Percentiles rank a stretch among this genome's conserved stretches.
phyloP scores from a whole-genome alignment of 306 rosid genomes.

The Senna tora region DNA sequence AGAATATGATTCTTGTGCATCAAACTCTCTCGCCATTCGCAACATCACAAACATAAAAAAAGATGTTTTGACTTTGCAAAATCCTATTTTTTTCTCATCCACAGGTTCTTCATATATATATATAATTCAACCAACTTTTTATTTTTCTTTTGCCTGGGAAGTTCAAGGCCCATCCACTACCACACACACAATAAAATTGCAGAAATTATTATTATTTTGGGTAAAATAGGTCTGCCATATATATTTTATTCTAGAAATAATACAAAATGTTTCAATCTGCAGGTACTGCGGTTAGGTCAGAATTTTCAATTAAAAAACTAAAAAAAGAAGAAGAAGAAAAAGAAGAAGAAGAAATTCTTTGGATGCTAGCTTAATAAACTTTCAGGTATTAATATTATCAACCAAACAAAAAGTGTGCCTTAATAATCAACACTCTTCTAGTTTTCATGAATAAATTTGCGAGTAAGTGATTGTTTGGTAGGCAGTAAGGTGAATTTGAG shows the following conservation, averaged over 20 bases:
- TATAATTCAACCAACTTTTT: conserved; percentile 39
- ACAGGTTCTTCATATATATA: conserved; percentile 43
- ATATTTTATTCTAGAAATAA: conserved; percentile 48
- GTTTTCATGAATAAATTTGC: no score
- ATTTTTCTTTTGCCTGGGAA: conserved; percentile 40
- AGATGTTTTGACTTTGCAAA: conserved; percentile 50
- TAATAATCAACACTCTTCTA: no score
- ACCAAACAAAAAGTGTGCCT: no score
- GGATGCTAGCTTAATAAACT: no score
- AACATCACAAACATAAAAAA: conserved; percentile 40
- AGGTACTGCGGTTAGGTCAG: conserved; percentile 23
- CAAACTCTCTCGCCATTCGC: conserved; percentile 52
- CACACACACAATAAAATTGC: conserved; percentile 33
- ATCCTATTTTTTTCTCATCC: conserved; percentile 46
- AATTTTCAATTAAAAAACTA: conserved; percentile 4
- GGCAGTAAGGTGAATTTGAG: no score
- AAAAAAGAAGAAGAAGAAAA: no score
- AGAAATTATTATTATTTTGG: no score
- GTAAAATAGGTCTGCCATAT: no score
- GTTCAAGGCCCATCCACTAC: conserved; percentile 50
- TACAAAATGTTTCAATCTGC: conserved; percentile 31
- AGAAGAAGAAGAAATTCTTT: no score
- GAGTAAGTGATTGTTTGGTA: no score
- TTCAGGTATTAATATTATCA: no score
- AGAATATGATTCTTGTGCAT: conserved; percentile 61